Base-by-base conservation (phyloP, 2,329 filamentous ascomycete genomes). In the Hirsutella minnesotensis region DNA sequence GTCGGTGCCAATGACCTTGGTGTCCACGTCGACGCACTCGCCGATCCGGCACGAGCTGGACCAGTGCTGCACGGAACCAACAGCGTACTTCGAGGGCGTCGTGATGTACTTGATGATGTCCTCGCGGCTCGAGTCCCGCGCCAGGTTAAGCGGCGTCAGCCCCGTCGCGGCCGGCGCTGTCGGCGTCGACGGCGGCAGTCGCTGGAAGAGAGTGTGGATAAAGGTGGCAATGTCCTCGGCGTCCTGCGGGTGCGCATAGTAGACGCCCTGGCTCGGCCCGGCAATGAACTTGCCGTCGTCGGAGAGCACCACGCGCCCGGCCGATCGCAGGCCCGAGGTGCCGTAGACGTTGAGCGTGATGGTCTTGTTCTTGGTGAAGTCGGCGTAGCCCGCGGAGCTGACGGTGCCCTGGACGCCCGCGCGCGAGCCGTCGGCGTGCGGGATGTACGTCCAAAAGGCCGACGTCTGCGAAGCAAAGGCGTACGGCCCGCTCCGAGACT, bases 321-420 rank as follows among this genome's bases (percentile, higher is more conserved):
- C 54, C 3, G 72, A 75, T 5, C 64, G 61, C 19, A 75, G 59
- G 1, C 73, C 73, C 0, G 71, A 75, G 0, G 73, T 77, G 9
- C 72, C 72, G 56, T 77, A 77, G 4, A 77, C 56, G 53, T 77
- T 77, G 18, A 77, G 60, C 0, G 72, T 75, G 41, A 77, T 69
- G 46, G 69, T 73, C 45, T 68, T 61, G 41, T 62, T 61, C 29
- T 53, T 50, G 2, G 45, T 64, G 49, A 55, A 69, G 9, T 58
- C 66, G 1, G 56, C 53, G 34, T 59, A 65, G 3, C 72, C 72
- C 0, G 67, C 57, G 0, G 67, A 66, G 54, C 69, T 69, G 43
- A 76, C 68, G 0, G 72, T 76, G 7, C 72, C 72, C 48, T 77
- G 73, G 19, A 73, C 60, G 1, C 66, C 70, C 3, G 65, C 60